Evolutionary conservation across 805 yeast species (phyloP), one percentile per base, ranked within the genome.

Genomic region (Lipomyces chichibuensis): DNA sequence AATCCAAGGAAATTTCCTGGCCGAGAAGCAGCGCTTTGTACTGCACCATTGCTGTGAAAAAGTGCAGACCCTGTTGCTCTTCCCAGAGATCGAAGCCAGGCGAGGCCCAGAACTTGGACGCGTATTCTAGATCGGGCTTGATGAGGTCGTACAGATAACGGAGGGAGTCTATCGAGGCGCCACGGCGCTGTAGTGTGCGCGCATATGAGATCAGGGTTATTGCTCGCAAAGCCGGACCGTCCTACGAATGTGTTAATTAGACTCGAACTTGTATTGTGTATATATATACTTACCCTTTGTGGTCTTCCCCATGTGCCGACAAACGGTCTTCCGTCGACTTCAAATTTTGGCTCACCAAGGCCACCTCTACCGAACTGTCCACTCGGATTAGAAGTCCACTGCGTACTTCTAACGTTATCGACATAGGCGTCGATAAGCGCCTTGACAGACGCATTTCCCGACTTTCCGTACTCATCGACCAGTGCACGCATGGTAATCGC

Each of bases 41-140:
- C 77, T 92, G 97, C 3, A 88, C 85, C 73, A 90, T 77, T 14
- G 89, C 80, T 1, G 97, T 93, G 78, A 91, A 94, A 69, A 92
- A 87, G 77, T 93, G 98, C 60, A 80, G 74, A 0, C 93, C 86
- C 66, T 86, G 75, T 60, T 90, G 81, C 77, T 93, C 98, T 79
- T 93, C 98, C 98, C 98, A 93, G 54, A 93, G 80, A 78, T 93
- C 98, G 79, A 90, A 94, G n/a, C 91, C 88, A 4, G 78, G 77
- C 11, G 78, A 75, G 13, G 78, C 73, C 97, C 97, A 94, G 73
- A 84, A 82, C 3, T 77, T 74, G 20, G 83, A 70, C 27, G 90
- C 82, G 72, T 87, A 94, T 60, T 82, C 79, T 73, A 93, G 83
- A 78, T 93, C 98, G 1, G 88, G 87, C 74, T 84, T 85, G 25